phyloP scores from a whole-genome alignment of 768 basidiomycete species.

The Coprinopsis cinerea region DNA sequence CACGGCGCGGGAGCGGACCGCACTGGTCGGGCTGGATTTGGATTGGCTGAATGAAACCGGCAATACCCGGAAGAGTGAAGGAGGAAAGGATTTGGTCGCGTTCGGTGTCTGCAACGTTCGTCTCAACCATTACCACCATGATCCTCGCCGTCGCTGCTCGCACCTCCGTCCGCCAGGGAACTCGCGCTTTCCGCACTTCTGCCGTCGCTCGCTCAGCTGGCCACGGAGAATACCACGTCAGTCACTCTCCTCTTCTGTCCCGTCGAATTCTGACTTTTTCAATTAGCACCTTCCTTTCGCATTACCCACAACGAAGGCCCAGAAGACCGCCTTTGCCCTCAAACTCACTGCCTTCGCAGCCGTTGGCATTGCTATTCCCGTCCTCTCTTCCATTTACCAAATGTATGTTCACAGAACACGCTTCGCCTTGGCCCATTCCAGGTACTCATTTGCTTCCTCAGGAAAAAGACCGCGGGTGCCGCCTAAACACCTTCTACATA shows the following conservation, averaged over 20 bases:
- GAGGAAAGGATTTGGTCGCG: not conserved
- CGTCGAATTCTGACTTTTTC: constrained; percentile 9
- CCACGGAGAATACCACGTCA: constrained; percentile 56
- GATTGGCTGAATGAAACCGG: not conserved
- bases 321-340: constrained; percentile 40
- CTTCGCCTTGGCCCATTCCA: constrained; percentile 1
- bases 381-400: constrained; percentile 55
- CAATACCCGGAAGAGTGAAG: not conserved
- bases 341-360: constrained; percentile 45
- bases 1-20: not conserved
- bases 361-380: constrained; percentile 61
- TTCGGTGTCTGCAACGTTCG: constrained; percentile 6
- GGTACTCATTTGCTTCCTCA: constrained; percentile 16
- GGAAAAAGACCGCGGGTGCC: constrained; percentile 37
- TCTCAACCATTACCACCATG: constrained; percentile 22
- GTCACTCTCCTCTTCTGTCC: constrained; percentile 12
- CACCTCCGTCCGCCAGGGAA: constrained; percentile 29
- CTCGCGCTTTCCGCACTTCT: constrained; percentile 35
- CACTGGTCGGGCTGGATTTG: not conserved
- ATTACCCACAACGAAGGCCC: constrained; percentile 46
- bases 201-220: constrained; percentile 35
- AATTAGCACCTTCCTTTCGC: constrained; percentile 52
- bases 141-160: constrained; percentile 38
- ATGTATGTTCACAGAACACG: constrained; percentile 43
- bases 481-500: constrained; percentile 12